phyloP scores from a whole-genome alignment of 2,329 filamentous ascomycete species.

The Venturia asperata region DNA sequence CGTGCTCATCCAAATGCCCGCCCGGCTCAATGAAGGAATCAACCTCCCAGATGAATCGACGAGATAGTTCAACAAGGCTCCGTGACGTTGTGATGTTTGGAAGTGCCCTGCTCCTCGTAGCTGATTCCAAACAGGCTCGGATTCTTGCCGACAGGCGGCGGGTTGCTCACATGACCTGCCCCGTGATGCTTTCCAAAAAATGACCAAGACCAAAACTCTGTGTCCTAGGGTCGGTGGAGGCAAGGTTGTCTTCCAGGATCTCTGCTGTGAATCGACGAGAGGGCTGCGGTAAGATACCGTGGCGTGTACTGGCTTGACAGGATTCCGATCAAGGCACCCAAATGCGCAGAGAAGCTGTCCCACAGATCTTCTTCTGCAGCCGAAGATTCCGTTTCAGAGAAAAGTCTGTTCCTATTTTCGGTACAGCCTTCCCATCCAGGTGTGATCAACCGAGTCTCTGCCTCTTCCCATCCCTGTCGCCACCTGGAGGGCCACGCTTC shows the following conservation, averaged over 20 bases:
- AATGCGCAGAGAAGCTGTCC: not conserved
- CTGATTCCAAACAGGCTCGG: not conserved
- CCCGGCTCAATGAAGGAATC: not conserved
- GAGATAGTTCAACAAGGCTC: not conserved
- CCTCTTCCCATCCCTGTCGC: constrained; percentile 13
- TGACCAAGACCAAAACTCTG: not conserved
- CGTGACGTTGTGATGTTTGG: not conserved
- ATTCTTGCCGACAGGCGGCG: not conserved
- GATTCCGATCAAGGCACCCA: not conserved
- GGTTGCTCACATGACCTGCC: not conserved
- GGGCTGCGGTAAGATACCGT: not conserved
- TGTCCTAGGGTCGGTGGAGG: not conserved
- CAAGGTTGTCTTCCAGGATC: not conserved
- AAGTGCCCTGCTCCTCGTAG: not conserved
- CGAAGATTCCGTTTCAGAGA: not conserved
- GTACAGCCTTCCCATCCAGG: not conserved
- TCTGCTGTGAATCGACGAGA: not conserved
- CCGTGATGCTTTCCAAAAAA: not conserved
- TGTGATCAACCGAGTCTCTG: not conserved
- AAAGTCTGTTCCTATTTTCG: not conserved
- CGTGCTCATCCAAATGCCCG: not conserved
- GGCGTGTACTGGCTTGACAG: not conserved
- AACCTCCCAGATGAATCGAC: no score
- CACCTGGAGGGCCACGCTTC: not conserved
- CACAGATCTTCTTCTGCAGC: not conserved